Base-by-base conservation (phyloP, 176 grass and related monocot genomes). In the Zea luxurians region DNA sequence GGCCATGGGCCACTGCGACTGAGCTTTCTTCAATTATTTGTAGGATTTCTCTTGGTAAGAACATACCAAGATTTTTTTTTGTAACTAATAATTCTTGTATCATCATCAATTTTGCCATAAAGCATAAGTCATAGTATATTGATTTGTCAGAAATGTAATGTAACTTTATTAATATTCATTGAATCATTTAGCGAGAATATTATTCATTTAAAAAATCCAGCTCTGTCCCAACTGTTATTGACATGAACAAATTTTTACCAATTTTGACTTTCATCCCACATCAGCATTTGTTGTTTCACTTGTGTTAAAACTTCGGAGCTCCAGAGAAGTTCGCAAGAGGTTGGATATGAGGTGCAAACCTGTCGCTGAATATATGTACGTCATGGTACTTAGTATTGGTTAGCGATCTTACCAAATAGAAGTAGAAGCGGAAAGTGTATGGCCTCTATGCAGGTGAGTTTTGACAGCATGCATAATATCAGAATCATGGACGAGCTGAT, bases 1-100 rank as follows among this genome's bases (percentile, higher is more conserved):
- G 58, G 61, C n/a, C 44, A 48, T 18, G 59, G 50, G 62, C 41
- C 64, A 71, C 64, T 70, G 43, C 6, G 8, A 58, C 55, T 36
- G 15, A 71, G 41, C 20, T 80, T 62, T 54, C 47, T 11, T 70
- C 17, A 68, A 69, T 74, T 64, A 74, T 66, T 68, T 64, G 75
- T 90, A 75, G 76, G 74, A 37, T 75, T 78, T 68, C n/a, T 86
- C 76, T 86, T 90, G 83, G 79, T 76, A 66, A 75, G 77, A 79
- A 64, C 64, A 71, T 66, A 86, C 70, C 77, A 71, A 74, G 70
- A 54, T 11, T 79, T 86, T 78, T 40, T 40, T 89, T 65, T 89
- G 54, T 74, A 79, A 83, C 21, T 64, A 86, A 90, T 90, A 86
- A 86, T 83, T 66, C 41, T 66, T 90, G 69, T 86, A 70, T 68